Percentiles rank a stretch among this genome's conserved stretches.
These are phyloP conservation scores for Dendrobium huoshanense DNA, from an alignment of 106 monocot species.

Conservation along the genomic window DNA sequence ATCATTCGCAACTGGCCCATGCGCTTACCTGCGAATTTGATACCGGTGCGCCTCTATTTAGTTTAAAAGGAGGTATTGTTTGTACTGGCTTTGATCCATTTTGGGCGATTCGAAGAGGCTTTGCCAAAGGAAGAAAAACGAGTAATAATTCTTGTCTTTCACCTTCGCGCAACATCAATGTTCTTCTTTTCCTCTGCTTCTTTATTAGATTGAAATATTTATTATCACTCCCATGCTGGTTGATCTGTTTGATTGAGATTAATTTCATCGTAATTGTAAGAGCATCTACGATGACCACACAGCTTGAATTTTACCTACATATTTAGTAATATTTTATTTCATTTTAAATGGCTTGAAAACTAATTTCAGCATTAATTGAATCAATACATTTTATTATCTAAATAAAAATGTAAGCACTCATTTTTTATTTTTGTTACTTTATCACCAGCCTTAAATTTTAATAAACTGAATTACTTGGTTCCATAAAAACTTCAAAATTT, in stretches of 20 bases:
- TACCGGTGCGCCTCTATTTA: background rate
- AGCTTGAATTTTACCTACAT: background rate
- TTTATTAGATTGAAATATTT: background rate
- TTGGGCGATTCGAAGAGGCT: conserved; percentile 33
- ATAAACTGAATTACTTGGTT: no score
- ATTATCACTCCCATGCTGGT: no score
- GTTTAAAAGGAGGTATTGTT: conserved; percentile 2
- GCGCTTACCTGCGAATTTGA: conserved; percentile 5
- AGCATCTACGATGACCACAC: background rate
- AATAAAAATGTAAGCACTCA: no score
- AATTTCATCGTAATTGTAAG: background rate
- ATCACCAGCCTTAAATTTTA: no score
- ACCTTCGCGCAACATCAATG: background rate
- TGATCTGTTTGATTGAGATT: background rate
- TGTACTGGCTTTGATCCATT: conserved; percentile 7
- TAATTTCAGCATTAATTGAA: no score
- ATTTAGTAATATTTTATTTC: background rate
- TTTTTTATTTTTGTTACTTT: no score
- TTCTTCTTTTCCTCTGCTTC: background rate
- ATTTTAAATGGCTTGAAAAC: no score
- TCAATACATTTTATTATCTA: no score
- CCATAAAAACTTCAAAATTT: no score
- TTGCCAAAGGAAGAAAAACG: conserved; percentile 60
- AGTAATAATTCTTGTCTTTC: conserved; percentile 21
- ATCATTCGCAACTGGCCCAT: conserved; percentile 16